These are phyloP conservation scores for Polymyxa betae DNA, from an alignment of 208 protist species.

Conservation along the genomic window DNA sequence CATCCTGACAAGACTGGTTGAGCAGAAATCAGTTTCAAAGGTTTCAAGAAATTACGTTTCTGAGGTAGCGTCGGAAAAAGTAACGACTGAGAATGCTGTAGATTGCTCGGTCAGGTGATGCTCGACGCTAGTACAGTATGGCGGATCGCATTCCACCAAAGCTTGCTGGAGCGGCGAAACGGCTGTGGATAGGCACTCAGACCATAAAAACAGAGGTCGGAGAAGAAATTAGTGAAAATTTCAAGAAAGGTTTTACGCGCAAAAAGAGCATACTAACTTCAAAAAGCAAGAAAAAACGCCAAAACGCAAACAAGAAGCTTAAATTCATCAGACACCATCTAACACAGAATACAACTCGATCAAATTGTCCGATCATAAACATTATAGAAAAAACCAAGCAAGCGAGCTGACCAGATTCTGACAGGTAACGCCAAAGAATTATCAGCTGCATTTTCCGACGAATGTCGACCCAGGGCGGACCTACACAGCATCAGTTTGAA, in stretches of 20 bases:
- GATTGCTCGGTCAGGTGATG: background rate
- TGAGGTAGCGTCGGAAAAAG: background rate
- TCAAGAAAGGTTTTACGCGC: background rate
- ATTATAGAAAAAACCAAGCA: too few species aligned
- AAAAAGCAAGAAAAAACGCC: background rate
- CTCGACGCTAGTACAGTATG: conserved; percentile 49
- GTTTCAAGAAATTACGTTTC: conserved; percentile 26
- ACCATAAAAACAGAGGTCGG: too few species aligned
- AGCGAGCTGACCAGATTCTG: background rate
- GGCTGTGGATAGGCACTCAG: conserved; percentile 8
- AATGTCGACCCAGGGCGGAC: background rate
- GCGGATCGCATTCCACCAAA: conserved; percentile 53
- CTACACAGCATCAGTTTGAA: background rate
- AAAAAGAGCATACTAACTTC: background rate
- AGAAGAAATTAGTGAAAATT: background rate
- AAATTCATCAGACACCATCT: too few species aligned
- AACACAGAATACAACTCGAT: too few species aligned
- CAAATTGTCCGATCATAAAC: too few species aligned
- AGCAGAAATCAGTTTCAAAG: background rate
- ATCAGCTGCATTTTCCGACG: background rate
- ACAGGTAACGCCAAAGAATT: background rate
- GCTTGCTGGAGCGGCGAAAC: conserved; percentile 59
- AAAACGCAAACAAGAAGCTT: too few species aligned
- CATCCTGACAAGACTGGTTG: background rate
- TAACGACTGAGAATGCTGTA: background rate